These are phyloP conservation scores for Xanthoconium stramineum DNA, from an alignment of 768 basidiomycete species.

Conservation along the genomic window DNA sequence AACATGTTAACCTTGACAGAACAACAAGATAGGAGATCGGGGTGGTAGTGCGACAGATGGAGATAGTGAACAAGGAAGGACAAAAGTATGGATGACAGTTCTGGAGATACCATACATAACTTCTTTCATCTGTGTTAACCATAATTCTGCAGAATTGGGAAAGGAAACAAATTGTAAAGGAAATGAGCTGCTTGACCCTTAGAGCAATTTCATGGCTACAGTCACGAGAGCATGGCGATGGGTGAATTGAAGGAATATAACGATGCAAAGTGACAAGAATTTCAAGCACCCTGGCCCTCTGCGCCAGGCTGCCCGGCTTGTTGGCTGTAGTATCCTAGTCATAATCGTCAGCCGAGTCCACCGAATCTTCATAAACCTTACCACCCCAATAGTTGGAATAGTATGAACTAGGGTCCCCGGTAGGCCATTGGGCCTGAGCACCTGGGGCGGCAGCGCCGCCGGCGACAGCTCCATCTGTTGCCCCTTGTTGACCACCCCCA, in stretches of 20 bases:
- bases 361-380: conserved; percentile 32
- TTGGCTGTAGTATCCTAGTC: conserved; percentile 77
- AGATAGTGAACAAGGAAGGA: conserved; percentile 24
- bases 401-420: conserved; percentile 69
- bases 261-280: conserved; percentile 22
- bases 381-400: conserved; percentile 86
- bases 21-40: conserved; percentile 23
- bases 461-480: conserved; percentile 51
- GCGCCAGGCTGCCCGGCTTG: conserved; percentile 61
- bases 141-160: conserved; percentile 28
- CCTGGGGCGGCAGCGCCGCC: conserved; percentile 48
- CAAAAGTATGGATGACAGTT: conserved; percentile 30
- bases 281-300: conserved; percentile 45
- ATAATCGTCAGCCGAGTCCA: conserved; percentile 14
- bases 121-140: conserved; percentile 32
- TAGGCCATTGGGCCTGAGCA: conserved; percentile 74
- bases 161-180: conserved; percentile 19
- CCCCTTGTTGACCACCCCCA: conserved; percentile 54
- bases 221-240: conserved; percentile 28
- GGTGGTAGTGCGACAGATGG: conserved; percentile 16
- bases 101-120: conserved; percentile 33
- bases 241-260: conserved; percentile 23
- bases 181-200: conserved; percentile 19
- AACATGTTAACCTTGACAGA: conserved; percentile 25
- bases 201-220: conserved; percentile 32